Evolutionary conservation across 192 early-diverging fungal species (phyloP), one percentile per base, ranked within the genome.

Genomic region (Coemansia interrupta): DNA sequence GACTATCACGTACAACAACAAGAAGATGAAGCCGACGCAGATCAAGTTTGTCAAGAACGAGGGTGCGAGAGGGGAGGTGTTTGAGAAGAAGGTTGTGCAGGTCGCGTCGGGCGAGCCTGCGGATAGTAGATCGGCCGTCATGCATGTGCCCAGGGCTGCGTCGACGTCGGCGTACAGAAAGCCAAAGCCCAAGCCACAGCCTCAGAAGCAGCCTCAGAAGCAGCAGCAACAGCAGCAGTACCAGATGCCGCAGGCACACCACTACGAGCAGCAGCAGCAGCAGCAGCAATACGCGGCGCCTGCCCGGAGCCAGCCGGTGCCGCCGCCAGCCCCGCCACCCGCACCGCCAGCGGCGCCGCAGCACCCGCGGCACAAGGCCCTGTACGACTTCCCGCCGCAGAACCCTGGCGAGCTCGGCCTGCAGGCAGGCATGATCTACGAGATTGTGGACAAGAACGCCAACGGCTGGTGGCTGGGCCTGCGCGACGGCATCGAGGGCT

Each of bases 21-120:
- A 91, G 78, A 82, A 84, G 60, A 79, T 72, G 59, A 91, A 91
- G 67, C 66, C 70, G 11, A 87, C 80, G 26, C 80, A 72, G 36
- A 75, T 92, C 77, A 92, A 92, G 78, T 87, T 89, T 72, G 76
- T 82, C 41, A 88, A 88, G 73, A 86, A 88, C 60, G 87, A 89
- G 39, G 67, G 48, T 19, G 63, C 70, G 40, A 78, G 69, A 43
- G 63, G 64, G 11, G 63, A 80, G 13, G 81, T 76, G 47, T 65
- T 84, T 17, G 87, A 89, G 58, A 91, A 91, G 69, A 87, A 89
- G 53, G 82, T 82, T 17, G 86, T 89, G 14, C 75, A 72, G 40
- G 74, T 87, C 14, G 68, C 73, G 22, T 73, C 80, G 24, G 89
- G 89, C 18, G 80, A 83, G 51, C 83, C 87, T 15, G 79, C 84